phyloP scores from a whole-genome alignment of 148 eudicot species.

The Arbutus unedo region DNA sequence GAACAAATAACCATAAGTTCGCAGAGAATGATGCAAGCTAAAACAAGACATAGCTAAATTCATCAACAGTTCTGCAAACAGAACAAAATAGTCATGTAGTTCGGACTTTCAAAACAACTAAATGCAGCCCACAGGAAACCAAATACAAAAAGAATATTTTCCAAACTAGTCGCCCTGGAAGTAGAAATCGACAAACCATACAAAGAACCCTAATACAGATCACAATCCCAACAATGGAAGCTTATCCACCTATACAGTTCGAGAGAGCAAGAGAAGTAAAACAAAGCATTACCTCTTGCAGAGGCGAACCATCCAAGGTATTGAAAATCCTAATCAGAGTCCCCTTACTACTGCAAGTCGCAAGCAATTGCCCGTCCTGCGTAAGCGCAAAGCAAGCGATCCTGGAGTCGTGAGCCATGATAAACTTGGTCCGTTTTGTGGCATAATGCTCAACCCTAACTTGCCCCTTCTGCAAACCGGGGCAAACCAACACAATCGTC shows the following conservation, averaged over 20 bases:
- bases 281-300: constrained; percentile 54
- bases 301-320: constrained; percentile 61
- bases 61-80: not conserved
- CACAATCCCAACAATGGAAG: too few species aligned
- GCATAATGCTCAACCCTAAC: constrained; percentile 81
- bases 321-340: constrained; percentile 73
- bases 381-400: constrained; percentile 72
- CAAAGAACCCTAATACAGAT: not conserved
- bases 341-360: constrained; percentile 79
- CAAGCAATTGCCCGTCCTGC: constrained; percentile 68
- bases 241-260: not conserved
- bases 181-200: not conserved
- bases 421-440: constrained; percentile 74
- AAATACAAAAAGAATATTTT: not conserved
- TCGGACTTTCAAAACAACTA: not conserved
- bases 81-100: not conserved
- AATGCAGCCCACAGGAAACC: not conserved
- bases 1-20: not conserved
- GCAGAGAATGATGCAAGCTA: not conserved
- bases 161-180: not conserved
- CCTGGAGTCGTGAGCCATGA: constrained; percentile 90
- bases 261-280: not conserved
- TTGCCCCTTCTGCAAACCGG: constrained; percentile 84
- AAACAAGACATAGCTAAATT: not conserved
- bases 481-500: constrained; percentile 65